A percentile compares a stretch with the other conserved stretches of the same genome.
These are phyloP conservation scores for Sclerospora graminicola DNA, from an alignment of 352 stramenopile genomes.

Conservation along the genomic window DNA sequence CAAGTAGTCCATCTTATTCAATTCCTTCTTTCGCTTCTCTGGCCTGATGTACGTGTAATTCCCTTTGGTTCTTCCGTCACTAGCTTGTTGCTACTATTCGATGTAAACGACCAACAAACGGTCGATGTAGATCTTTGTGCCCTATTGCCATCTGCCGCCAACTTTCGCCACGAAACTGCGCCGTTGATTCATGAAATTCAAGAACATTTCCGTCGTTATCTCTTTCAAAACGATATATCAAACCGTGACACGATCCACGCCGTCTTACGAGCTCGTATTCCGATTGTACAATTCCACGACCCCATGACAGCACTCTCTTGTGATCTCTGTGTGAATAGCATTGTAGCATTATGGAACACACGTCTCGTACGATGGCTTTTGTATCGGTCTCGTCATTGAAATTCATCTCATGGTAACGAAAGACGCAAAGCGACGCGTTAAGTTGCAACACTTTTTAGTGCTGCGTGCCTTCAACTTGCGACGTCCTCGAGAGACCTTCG, in stretches of 20 bases:
- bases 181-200: conserved; percentile 44
- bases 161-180: conserved; percentile 31
- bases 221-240: conserved; percentile 11
- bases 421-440: neutral
- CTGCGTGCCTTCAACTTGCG: conserved; percentile 60
- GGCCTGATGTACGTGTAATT: conserved; percentile 50
- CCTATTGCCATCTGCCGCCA: conserved; percentile 39
- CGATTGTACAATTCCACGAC: conserved; percentile 56
- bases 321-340: conserved; percentile 77
- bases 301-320: conserved; percentile 28
- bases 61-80: conserved; percentile 65
- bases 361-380: conserved; percentile 37
- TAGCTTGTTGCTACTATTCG: conserved; percentile 16
- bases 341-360: conserved; percentile 74
- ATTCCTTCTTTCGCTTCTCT: no score
- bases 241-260: conserved; percentile 11
- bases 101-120: neutral
- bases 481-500: conserved; percentile 38
- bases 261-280: conserved; percentile 41
- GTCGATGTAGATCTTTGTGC: conserved; percentile 66
- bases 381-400: conserved; percentile 3
- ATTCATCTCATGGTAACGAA: conserved; percentile 1
- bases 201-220: conserved; percentile 60
- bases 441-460: neutral
- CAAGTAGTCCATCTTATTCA: no score